Base-by-base conservation (phyloP, 352 stramenopile genomes). In the Aphanomyces euteiches region DNA sequence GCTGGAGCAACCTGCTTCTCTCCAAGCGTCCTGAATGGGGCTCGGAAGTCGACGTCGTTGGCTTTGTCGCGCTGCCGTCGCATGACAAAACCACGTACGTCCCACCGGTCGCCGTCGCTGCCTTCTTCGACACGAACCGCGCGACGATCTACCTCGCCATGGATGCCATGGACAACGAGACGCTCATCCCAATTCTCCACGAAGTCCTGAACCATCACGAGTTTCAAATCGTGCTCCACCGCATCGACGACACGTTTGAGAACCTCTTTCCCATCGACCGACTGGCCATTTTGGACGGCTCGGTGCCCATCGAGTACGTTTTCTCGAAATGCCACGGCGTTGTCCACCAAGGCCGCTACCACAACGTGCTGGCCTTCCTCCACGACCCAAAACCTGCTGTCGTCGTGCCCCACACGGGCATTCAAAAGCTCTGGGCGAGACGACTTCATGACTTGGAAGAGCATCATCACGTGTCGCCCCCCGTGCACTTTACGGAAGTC, bases 21-120 rank as follows among this genome's bases (percentile, higher is more conserved):
- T 72, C 78, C 1, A 89, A 88, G 47, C 83, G 84, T 4, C 50
- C 74, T 5, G 86, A 93, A 69, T 93, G 84, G 84, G 72, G 72
- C 5, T 72, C 61, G 47, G 83, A 93, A 45, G 77, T 90, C 36
- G 75, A 57, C 13, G 74, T 93, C 47, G 76, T 77, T 34, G 85
- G 85, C 0, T 89, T 83, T 47, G 75, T 90, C 12, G 72, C 83
- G 19, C 54, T 82, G 28, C 7, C 47, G 19, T 50, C 43, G 17
- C 37, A 37, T 37, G n/a, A 37, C n/a, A 12, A 60, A 60, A 10
- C 13, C 12, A 41, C 36, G 5, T 67, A 34, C 37, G 5, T 12
- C 0, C 19, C 37, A n/a, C 60, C 60, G 4, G 15, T 0, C 4
- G 47, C 13, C 4, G n/a, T 67, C 19, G 15, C 37, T 10, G 5